Conservation (phyloP, 345 rosid genomes). For the Lepidium sativum region DNA sequence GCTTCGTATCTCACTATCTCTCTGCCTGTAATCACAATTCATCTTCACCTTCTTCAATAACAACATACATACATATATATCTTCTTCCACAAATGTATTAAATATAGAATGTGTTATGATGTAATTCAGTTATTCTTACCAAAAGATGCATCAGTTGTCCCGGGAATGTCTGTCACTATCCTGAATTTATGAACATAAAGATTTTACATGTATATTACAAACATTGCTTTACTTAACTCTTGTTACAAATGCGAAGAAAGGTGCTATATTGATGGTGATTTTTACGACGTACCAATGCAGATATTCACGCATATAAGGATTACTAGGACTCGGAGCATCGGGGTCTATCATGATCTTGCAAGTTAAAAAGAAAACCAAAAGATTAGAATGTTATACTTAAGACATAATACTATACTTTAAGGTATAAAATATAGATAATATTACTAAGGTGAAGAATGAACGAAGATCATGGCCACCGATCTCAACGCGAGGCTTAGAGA, state of each 20-base stretch:
- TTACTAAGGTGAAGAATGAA: conserved; percentile 65
- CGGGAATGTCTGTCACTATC: conserved; percentile 93
- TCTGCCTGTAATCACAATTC: conserved; percentile 38
- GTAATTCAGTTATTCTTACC: conserved; percentile 40
- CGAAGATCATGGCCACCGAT: conserved; percentile 76
- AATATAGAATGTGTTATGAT: too few species aligned
- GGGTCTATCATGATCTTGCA: conserved; percentile 82
- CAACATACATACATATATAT: too few species aligned
- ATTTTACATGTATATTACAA: too few species aligned
- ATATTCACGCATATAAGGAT: conserved; percentile 72
- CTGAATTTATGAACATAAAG: conserved; percentile 30
- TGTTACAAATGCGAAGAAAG: not conserved
- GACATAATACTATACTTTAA: not conserved
- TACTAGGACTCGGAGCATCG: conserved; percentile 93
- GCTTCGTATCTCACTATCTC: conserved; percentile 57
- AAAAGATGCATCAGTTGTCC: conserved; percentile 76
- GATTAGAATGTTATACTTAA: not conserved
- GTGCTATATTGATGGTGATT: not conserved
- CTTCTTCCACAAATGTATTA: too few species aligned
- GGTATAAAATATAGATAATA: not conserved
- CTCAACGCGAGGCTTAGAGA: conserved; percentile 53
- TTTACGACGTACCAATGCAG: conserved; percentile 55
- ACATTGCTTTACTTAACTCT: not conserved
- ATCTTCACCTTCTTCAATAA: too few species aligned
- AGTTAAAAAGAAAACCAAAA: not conserved